phyloP scores from a whole-genome alignment of 768 basidiomycete species.

The Mycena floridula region DNA sequence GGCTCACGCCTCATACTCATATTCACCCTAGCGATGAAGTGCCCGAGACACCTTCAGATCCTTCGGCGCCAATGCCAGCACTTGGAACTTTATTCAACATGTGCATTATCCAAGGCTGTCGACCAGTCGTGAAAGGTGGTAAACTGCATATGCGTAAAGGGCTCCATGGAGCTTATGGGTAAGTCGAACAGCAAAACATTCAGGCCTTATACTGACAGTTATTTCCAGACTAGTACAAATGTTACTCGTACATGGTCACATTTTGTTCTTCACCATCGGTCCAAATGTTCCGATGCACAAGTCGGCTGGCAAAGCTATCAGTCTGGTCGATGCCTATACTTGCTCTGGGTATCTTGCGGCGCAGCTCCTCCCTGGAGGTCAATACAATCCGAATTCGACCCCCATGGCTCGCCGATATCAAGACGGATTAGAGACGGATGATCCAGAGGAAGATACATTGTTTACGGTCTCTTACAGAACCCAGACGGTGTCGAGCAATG shows the following conservation, averaged over 20 bases:
- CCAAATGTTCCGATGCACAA: conserved; percentile 52
- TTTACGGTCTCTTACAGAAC: conserved; percentile 72
- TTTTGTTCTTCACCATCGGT: conserved; percentile 68
- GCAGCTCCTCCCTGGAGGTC: conserved; percentile 54
- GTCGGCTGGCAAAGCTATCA: conserved; percentile 44
- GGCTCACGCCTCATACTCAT: conserved; percentile 52
- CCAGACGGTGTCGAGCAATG: not conserved
- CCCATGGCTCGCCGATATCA: conserved; percentile 69
- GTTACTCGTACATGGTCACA: conserved; percentile 67
- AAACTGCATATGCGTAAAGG: conserved; percentile 70
- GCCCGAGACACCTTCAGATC: conserved; percentile 48
- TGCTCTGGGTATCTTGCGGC: conserved; percentile 84
- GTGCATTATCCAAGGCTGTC: conserved; percentile 81
- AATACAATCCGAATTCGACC: conserved; percentile 49
- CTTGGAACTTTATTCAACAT: conserved; percentile 74
- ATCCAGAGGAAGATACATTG: conserved; percentile 81
- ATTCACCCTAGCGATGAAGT: conserved; percentile 33
- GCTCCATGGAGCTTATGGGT: conserved; percentile 75
- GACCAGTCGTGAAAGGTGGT: conserved; percentile 66
- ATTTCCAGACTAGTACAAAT: conserved; percentile 72
- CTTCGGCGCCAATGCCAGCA: conserved; percentile 48
- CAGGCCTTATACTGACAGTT: too few species aligned
- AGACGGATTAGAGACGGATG: conserved; percentile 86
- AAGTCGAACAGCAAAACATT: too few species aligned
- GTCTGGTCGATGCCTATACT: conserved; percentile 71